Evolutionary conservation across 2,329 filamentous ascomycete species (phyloP).

Genomic region (Orbilia quercus): DNA sequence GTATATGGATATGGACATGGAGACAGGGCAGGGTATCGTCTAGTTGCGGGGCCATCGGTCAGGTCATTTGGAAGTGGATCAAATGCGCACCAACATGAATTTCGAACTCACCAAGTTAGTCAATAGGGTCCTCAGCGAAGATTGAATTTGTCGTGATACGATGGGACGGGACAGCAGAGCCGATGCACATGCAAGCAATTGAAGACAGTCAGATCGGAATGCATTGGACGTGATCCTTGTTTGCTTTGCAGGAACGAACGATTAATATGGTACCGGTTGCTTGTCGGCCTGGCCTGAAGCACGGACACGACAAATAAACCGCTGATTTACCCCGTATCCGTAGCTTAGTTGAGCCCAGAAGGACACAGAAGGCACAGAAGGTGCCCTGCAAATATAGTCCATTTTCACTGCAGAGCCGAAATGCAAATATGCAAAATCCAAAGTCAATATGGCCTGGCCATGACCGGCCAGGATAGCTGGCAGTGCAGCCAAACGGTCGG

Average conservation of each 20-base stretch:
- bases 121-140: constrained; percentile 46
- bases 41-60: constrained; percentile 32
- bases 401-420: neutral
- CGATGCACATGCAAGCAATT: constrained; percentile 23
- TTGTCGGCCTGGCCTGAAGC: constrained; percentile 10
- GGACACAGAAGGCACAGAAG: too few species aligned
- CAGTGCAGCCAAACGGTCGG: constrained; percentile 41
- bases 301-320: too few species aligned
- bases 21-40: constrained; percentile 6
- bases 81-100: neutral
- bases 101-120: too few species aligned
- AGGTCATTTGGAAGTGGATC: constrained; percentile 18
- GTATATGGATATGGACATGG: constrained; percentile 4
- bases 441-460: too few species aligned
- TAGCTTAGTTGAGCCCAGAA: too few species aligned
- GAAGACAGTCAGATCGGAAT: constrained; percentile 39
- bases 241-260: constrained; percentile 6
- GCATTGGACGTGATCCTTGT: constrained; percentile 25
- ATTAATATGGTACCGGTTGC: too few species aligned
- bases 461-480: constrained; percentile 17
- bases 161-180: constrained; percentile 7
- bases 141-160: constrained; percentile 26
- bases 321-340: too few species aligned
- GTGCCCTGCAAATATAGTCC: neutral
- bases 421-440: too few species aligned